A percentile compares a stretch with the other conserved stretches of the same genome.
Conservation (phyloP, 345 rosid species). For the Leavenworthia alabamica region DNA sequence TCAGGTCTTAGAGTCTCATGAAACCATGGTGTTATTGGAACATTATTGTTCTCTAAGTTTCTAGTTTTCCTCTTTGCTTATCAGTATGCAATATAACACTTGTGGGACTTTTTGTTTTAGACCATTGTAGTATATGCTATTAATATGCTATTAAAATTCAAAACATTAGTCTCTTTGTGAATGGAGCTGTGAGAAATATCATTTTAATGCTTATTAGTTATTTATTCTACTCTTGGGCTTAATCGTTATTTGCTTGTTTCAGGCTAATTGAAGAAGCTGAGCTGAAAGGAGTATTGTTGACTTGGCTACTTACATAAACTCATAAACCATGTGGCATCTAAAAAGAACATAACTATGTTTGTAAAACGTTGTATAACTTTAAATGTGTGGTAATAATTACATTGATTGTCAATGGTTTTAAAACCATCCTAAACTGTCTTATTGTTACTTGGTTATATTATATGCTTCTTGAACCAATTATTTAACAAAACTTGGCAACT, state of each 20-base stretch:
- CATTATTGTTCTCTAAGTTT: neutral
- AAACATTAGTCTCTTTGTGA: neutral
- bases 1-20: neutral
- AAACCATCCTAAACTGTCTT: neutral
- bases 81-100: neutral
- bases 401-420: neutral
- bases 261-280: slow-evolving; percentile 1
- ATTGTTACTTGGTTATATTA: neutral
- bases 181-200: neutral
- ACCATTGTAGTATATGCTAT: neutral
- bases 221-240: neutral
- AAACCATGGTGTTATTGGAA: neutral
- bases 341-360: neutral
- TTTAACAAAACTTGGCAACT: neutral
- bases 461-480: neutral
- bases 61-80: neutral
- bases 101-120: neutral
- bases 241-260: neutral
- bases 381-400: slow-evolving; percentile 6
- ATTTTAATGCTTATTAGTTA: neutral
- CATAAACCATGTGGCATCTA: neutral
- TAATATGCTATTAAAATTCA: neutral
- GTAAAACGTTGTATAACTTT: neutral
- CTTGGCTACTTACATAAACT: neutral
- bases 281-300: slow-evolving; percentile 5